These are phyloP conservation scores for Citrus mangshanensis DNA, from an alignment of 345 rosid species.

Conservation along the genomic window DNA sequence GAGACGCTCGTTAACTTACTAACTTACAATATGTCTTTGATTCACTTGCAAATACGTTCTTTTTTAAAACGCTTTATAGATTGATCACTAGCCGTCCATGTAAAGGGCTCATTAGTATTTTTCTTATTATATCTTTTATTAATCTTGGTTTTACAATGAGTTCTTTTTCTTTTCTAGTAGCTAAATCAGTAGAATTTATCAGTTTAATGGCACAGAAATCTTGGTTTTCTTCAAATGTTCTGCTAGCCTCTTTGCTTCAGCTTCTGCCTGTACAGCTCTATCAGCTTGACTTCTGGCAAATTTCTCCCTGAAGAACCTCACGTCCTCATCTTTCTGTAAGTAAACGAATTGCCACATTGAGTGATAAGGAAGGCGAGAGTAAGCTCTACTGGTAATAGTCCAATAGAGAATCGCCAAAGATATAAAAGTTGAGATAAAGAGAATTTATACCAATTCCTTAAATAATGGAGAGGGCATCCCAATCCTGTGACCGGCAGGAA, in stretches of 20 bases:
- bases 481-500: conserved; percentile 32
- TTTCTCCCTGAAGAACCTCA: conserved; percentile 28
- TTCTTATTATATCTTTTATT: no score
- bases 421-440: neutral
- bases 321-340: conserved; percentile 31
- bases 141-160: neutral
- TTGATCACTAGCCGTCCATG: no score
- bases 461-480: conserved; percentile 36
- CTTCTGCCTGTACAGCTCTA: conserved; percentile 25
- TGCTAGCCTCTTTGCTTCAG: conserved; percentile 11
- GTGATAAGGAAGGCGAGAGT: neutral
- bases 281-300: conserved; percentile 36
- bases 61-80: no score
- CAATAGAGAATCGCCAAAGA: neutral
- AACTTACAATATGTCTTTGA: no score
- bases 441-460: conserved; percentile 27
- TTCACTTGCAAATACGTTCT: no score
- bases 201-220: neutral
- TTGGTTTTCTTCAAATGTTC: conserved; percentile 21
- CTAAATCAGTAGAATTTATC: neutral
- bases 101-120: no score
- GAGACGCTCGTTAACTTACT: no score
- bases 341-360: neutral
- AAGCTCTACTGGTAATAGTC: neutral
- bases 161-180: neutral